Evolutionary conservation across 1,139 yeast species (phyloP).

Genomic region (Keqinozyma sinolaborantium): DNA sequence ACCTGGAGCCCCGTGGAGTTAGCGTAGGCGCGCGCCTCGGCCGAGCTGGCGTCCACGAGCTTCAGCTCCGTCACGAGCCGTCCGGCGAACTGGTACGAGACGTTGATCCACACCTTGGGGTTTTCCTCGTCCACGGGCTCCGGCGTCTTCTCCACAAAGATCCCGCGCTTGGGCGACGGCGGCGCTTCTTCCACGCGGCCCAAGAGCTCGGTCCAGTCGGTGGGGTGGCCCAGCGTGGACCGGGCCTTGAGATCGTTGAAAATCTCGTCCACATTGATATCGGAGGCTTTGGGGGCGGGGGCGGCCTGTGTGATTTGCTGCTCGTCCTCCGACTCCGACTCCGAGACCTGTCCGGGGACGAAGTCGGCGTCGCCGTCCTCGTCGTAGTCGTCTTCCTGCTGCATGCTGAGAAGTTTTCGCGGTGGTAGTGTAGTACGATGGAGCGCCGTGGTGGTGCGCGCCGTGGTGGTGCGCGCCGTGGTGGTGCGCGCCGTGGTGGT

Average conservation of each 20-base stretch:
- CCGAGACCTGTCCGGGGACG: slow-evolving; percentile 41
- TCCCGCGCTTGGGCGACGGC: slow-evolving; percentile 6
- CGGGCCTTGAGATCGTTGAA: slow-evolving; percentile 25
- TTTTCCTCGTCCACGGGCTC: slow-evolving; percentile 13
- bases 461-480: too few relatives aligned
- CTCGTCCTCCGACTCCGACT: slow-evolving; percentile 14
- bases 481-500: too few relatives aligned
- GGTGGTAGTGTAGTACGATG: too few relatives aligned
- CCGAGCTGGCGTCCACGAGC: slow-evolving; percentile 70
- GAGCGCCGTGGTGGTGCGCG: too few relatives aligned
- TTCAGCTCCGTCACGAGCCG: slow-evolving; percentile 73
- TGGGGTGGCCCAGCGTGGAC: slow-evolving; percentile 6
- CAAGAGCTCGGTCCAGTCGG: slow-evolving; percentile 5
- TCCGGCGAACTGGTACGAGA: slow-evolving; percentile 89
- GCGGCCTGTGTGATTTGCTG: slow-evolving; percentile 11
- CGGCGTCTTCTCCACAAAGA: slow-evolving; percentile 27
- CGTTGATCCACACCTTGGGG: slow-evolving; percentile 61
- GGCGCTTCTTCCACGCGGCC: slow-evolving; percentile 41
- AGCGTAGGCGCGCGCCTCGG: slow-evolving; percentile 81
- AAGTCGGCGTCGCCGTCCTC: slow-evolving; percentile 70
- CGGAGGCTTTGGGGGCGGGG: too few relatives aligned
- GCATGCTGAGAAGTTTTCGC: too few relatives aligned
- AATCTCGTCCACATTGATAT: slow-evolving; percentile 33
- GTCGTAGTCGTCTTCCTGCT: slow-evolving; percentile 33
- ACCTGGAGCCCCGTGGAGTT: slow-evolving; percentile 38